Evolutionary conservation across 2,329 filamentous ascomycete species (phyloP).

Genomic region (Cordyceps tenuipes): DNA sequence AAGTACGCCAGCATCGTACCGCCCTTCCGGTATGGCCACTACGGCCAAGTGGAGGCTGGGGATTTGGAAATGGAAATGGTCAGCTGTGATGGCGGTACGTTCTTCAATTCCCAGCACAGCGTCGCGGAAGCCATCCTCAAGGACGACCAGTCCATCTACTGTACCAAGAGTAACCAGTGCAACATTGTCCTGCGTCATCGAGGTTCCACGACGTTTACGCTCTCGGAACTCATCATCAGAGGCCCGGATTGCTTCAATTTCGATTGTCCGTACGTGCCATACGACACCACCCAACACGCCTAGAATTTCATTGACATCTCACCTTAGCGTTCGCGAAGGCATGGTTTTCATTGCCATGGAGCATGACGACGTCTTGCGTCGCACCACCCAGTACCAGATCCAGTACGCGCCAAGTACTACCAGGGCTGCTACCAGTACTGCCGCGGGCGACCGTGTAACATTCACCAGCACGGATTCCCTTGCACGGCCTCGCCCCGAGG

Average conservation of each 20-base stretch:
- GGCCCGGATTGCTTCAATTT: slow-evolving; percentile 77
- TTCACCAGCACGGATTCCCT: background rate
- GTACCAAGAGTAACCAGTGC: slow-evolving; percentile 78
- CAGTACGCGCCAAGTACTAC: slow-evolving; percentile 40
- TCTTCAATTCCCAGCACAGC: slow-evolving; percentile 55
- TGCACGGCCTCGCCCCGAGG: slow-evolving; percentile 11
- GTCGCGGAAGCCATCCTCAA: slow-evolving; percentile 74
- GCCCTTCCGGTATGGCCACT: slow-evolving; percentile 72
- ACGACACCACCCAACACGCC: background rate
- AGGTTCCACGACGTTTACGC: slow-evolving; percentile 68
- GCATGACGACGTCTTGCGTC: slow-evolving; percentile 62
- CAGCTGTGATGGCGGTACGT: slow-evolving; percentile 78
- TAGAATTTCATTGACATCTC: slow-evolving; percentile 12
- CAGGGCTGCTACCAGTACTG: background rate
- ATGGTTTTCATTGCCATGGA: slow-evolving; percentile 89
- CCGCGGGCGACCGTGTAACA: background rate
- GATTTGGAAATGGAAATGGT: slow-evolving; percentile 77
- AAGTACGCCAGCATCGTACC: slow-evolving; percentile 39
- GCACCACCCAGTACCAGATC: slow-evolving; percentile 69
- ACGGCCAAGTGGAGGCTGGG: slow-evolving; percentile 79
- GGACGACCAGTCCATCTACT: slow-evolving; percentile 79
- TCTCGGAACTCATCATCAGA: slow-evolving; percentile 83
- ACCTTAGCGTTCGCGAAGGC: slow-evolving; percentile 70
- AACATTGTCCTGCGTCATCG: slow-evolving; percentile 80
- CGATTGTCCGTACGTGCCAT: slow-evolving; percentile 65